Percentiles rank a stretch among this genome's conserved stretches.
Evolutionary conservation across 2,329 filamentous ascomycete species (phyloP).

Genomic region (Pseudophaeomoniella oleicola): DNA sequence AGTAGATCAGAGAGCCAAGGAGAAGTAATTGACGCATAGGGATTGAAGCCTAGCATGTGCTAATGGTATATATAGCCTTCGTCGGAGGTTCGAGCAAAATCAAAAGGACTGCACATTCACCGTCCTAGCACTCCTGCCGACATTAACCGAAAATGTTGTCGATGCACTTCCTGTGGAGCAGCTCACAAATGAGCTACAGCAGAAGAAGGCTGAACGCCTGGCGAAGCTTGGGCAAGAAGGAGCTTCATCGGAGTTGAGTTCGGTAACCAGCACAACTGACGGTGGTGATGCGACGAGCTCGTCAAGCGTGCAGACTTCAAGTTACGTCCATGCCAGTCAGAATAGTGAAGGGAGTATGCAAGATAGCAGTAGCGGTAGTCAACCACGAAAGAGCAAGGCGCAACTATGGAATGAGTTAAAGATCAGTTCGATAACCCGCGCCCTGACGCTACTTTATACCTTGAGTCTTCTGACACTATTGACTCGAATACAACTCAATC

Average conservation of each 20-base stretch:
- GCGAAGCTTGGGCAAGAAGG: slow-evolving; percentile 41
- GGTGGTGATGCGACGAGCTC: slow-evolving; percentile 64
- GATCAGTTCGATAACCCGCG: slow-evolving; percentile 80
- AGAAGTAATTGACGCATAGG: too few species aligned
- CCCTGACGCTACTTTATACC: slow-evolving; percentile 86
- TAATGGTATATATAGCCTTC: slow-evolving; percentile 45
- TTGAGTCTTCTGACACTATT: slow-evolving; percentile 78
- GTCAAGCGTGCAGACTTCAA: slow-evolving; percentile 62
- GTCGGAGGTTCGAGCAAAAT: slow-evolving; percentile 94
- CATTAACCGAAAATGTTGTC: slow-evolving; percentile 77
- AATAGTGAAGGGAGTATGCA: slow-evolving; percentile 42
- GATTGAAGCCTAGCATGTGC: too few species aligned
- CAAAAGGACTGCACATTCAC: slow-evolving; percentile 98
- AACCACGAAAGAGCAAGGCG: slow-evolving; percentile 61
- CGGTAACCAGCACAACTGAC: slow-evolving; percentile 56
- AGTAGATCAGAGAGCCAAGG: slow-evolving; percentile 85
- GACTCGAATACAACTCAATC: slow-evolving; percentile 90
- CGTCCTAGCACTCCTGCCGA: slow-evolving; percentile 86
- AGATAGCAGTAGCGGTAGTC: slow-evolving; percentile 23
- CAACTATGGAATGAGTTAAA: slow-evolving; percentile 97
- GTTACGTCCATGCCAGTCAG: slow-evolving; percentile 73
- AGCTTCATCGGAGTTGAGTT: slow-evolving; percentile 17
- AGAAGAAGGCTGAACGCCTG: slow-evolving; percentile 68
- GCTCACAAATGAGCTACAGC: slow-evolving; percentile 84
- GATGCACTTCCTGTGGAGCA: slow-evolving; percentile 80